Evolutionary conservation across 495 filamentous ascomycete genomes (phyloP).

Genomic region (Hypoxylon rickii): DNA sequence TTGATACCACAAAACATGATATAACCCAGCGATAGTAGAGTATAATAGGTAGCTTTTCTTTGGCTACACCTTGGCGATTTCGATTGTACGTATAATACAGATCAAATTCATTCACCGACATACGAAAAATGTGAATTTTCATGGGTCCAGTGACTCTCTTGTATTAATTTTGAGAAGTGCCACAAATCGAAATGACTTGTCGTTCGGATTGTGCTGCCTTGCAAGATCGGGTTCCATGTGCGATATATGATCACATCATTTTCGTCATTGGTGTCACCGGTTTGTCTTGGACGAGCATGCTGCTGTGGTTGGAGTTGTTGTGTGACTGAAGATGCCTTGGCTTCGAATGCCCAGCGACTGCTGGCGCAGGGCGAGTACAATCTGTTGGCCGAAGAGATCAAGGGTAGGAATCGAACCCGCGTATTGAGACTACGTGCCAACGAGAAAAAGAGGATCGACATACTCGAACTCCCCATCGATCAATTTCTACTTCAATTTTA

Average conservation of each 20-base stretch:
- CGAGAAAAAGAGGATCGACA: not conserved
- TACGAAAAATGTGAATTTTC: not conserved
- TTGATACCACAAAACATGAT: conserved; percentile 21
- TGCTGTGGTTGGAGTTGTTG: conserved; percentile 9
- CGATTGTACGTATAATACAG: conserved; percentile 8
- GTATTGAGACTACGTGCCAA: too few species aligned
- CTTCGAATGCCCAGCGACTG: conserved; percentile 1
- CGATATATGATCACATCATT: not conserved
- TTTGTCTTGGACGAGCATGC: not conserved
- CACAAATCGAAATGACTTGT: conserved; percentile 2
- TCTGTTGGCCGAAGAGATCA: conserved; percentile 9
- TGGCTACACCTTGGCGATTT: conserved; percentile 11
- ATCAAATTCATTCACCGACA: conserved; percentile 1
- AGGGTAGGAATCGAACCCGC: too few species aligned
- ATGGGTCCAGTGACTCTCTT: not conserved
- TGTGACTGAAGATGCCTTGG: conserved; percentile 16
- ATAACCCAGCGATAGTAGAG: conserved; percentile 8
- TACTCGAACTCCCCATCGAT: not conserved
- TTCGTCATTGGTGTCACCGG: conserved; percentile 9
- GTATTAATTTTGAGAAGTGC: conserved; percentile 2
- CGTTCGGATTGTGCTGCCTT: conserved; percentile 5
- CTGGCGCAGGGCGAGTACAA: not conserved
- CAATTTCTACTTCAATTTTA: too few species aligned
- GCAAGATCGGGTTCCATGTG: conserved; percentile 20
- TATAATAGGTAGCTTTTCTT: not conserved